Evolutionary conservation across 306 rosid species (phyloP).

Genomic region (Lathyrus aphaca): DNA sequence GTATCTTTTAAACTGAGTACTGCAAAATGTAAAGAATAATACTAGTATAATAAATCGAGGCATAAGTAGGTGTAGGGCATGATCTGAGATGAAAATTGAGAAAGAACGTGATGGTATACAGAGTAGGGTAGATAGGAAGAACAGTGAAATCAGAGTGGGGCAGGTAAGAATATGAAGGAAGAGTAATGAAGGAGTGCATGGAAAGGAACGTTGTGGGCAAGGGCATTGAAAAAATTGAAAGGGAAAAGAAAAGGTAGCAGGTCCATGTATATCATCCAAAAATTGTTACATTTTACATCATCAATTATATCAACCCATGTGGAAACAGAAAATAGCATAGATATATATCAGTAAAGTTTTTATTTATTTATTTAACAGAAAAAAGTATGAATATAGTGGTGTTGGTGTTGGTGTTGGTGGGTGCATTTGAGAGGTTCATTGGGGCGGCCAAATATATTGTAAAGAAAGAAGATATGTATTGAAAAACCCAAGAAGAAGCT

Average conservation of each 20-base stretch:
- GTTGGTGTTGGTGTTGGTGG: too few relatives aligned
- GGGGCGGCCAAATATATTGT: slow-evolving; percentile 1
- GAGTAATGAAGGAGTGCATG: slow-evolving; percentile 36
- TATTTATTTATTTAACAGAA: neutral
- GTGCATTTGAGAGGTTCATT: neutral
- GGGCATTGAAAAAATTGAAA: slow-evolving; percentile 10
- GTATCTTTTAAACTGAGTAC: neutral
- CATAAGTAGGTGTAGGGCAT: slow-evolving; percentile 37
- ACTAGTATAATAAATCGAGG: neutral
- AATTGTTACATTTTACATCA: slow-evolving; percentile 22
- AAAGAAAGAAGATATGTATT: neutral
- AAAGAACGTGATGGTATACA: slow-evolving; percentile 36
- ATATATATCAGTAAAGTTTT: neutral
- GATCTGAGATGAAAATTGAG: slow-evolving; percentile 26
- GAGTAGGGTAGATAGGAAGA: slow-evolving; percentile 23
- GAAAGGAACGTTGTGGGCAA: slow-evolving; percentile 21
- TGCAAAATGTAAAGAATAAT: slow-evolving; percentile 37
- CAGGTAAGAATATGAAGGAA: slow-evolving; percentile 26
- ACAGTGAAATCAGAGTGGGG: slow-evolving; percentile 40
- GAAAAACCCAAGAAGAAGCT: slow-evolving; percentile 40
- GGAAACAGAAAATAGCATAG: neutral
- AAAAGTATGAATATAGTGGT: too few relatives aligned
- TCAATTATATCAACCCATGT: slow-evolving; percentile 42
- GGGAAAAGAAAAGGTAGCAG: neutral
- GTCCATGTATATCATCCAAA: slow-evolving; percentile 33